phyloP scores from a whole-genome alignment of 2,329 filamentous ascomycete genomes.

The Paecilomyces formosus region DNA sequence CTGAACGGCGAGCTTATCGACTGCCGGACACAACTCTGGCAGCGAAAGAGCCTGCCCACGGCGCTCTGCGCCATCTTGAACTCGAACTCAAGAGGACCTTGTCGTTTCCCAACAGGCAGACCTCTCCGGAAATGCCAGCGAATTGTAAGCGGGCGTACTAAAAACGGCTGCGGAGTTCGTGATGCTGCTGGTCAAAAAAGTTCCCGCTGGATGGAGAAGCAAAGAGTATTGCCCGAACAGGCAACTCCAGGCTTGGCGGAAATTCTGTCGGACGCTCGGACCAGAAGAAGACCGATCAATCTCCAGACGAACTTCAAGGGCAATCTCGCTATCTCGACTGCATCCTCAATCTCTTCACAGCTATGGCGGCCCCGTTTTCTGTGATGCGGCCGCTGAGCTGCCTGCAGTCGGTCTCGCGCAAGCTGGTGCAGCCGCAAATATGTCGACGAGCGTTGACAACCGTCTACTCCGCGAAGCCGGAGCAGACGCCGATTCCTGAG shows the following conservation, averaged over 20 bases:
- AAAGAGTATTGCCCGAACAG: constrained; percentile 12
- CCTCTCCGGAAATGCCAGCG: background rate
- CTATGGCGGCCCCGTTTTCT: constrained; percentile 55
- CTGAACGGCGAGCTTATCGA: constrained; percentile 19
- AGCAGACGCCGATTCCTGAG: constrained; percentile 31
- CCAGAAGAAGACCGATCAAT: constrained; percentile 19
- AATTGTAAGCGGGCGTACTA: background rate
- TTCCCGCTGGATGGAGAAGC: constrained; percentile 11
- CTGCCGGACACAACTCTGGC: constrained; percentile 25
- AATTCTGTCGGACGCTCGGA: constrained; percentile 26
- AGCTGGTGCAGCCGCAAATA: constrained; percentile 45
- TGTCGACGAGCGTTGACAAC: constrained; percentile 45
- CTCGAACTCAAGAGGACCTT: background rate
- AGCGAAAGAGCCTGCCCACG: constrained; percentile 31
- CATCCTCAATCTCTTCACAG: constrained; percentile 21
- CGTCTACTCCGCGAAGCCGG: constrained; percentile 37
- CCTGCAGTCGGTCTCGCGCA: constrained; percentile 56
- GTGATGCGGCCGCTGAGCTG: constrained; percentile 61
- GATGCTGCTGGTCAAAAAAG: constrained; percentile 18
- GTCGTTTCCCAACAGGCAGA: background rate
- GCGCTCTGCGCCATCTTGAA: constrained; percentile 31
- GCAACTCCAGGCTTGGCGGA: constrained; percentile 25
- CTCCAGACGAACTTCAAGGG: constrained; percentile 1
- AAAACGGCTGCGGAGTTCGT: constrained; percentile 1
- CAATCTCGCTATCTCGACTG: background rate